phyloP scores from a whole-genome alignment of 2,329 filamentous ascomycete species.

The Cytospora paraplurivora region DNA sequence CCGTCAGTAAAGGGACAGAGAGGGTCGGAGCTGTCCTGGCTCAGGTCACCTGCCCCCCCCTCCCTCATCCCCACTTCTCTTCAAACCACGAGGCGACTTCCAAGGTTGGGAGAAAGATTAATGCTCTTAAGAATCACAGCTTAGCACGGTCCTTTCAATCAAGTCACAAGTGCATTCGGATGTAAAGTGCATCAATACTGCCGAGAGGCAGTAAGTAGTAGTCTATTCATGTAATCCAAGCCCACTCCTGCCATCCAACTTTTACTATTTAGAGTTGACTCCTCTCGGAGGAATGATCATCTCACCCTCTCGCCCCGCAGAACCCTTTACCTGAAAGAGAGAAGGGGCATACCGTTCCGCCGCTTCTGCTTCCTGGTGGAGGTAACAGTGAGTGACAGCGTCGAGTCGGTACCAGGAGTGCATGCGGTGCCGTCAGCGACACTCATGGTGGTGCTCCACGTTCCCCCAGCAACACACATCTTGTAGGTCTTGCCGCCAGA shows the following conservation, averaged over 20 bases:
- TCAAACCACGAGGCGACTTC: too few relatives aligned
- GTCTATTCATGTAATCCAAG: not conserved
- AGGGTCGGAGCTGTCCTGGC: too few relatives aligned
- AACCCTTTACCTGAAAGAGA: not conserved
- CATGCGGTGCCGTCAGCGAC: conserved; percentile 40
- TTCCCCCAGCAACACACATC: conserved; percentile 24
- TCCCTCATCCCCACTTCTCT: too few relatives aligned
- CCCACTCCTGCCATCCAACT: not conserved
- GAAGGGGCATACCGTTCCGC: conserved; percentile 10
- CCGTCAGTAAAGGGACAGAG: too few relatives aligned
- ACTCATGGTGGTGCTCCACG: conserved; percentile 32
- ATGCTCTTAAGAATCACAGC: too few relatives aligned
- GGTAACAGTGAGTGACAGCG: conserved; percentile 31
- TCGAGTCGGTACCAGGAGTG: conserved; percentile 31
- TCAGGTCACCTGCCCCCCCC: too few relatives aligned
- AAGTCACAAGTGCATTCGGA: not conserved
- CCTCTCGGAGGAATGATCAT: conserved; percentile 7
- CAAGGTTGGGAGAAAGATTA: too few relatives aligned
- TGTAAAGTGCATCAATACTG: not conserved
- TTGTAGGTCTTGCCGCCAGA: conserved; percentile 18
- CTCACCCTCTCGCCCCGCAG: not conserved
- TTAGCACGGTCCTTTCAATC: too few relatives aligned
- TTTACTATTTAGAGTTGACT: not conserved
- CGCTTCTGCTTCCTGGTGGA: conserved; percentile 9
- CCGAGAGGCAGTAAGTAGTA: not conserved